A percentile compares a stretch with the other conserved stretches of the same genome.
These are phyloP conservation scores for Wallemia hederae DNA, from an alignment of 1,284 basidiomycete species.

Conservation along the genomic window DNA sequence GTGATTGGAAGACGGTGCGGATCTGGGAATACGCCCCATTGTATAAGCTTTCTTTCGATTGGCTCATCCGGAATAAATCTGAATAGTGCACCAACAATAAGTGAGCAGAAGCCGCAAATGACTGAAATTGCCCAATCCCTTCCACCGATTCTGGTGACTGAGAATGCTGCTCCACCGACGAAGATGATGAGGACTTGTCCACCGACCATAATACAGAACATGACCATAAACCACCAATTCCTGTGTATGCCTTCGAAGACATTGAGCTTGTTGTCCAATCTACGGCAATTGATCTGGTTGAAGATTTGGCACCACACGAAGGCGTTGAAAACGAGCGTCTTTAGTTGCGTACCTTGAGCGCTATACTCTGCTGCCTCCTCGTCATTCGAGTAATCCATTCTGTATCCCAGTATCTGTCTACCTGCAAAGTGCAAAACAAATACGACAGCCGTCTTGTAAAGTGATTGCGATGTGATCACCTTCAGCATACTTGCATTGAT, in stretches of 20 bases:
- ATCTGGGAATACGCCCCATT: slow-evolving; percentile 33
- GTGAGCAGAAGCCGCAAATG: slow-evolving; percentile 52
- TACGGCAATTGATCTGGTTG: slow-evolving; percentile 74
- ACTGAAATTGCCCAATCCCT: slow-evolving; percentile 82
- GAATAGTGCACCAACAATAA: slow-evolving; percentile 60
- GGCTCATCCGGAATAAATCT: slow-evolving; percentile 55
- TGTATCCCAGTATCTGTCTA: slow-evolving; percentile 32
- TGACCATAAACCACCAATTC: slow-evolving; percentile 65
- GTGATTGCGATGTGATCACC: slow-evolving; percentile 69
- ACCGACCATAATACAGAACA: slow-evolving; percentile 60
- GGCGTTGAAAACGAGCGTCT: slow-evolving; percentile 77
- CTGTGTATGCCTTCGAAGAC: slow-evolving; percentile 53
- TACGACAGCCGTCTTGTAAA: slow-evolving; percentile 58
- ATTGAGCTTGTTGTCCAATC: slow-evolving; percentile 60
- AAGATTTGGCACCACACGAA: slow-evolving; percentile 91
- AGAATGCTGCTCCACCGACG: slow-evolving; percentile 69
- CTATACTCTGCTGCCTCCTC: slow-evolving; percentile 16
- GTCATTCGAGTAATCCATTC: slow-evolving; percentile 13
- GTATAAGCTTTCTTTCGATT: slow-evolving; percentile 40
- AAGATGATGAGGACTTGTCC: slow-evolving; percentile 72
- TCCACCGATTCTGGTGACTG: slow-evolving; percentile 46
- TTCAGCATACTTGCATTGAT: slow-evolving; percentile 82
- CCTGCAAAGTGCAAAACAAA: slow-evolving; percentile 76
- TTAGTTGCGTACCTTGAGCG: slow-evolving; percentile 27
- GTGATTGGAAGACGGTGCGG: slow-evolving; percentile 34